Evolutionary conservation across 2,329 filamentous ascomycete genomes (phyloP), one percentile per base, ranked within the genome.

Genomic region (Trichophyton schoenleinii): DNA sequence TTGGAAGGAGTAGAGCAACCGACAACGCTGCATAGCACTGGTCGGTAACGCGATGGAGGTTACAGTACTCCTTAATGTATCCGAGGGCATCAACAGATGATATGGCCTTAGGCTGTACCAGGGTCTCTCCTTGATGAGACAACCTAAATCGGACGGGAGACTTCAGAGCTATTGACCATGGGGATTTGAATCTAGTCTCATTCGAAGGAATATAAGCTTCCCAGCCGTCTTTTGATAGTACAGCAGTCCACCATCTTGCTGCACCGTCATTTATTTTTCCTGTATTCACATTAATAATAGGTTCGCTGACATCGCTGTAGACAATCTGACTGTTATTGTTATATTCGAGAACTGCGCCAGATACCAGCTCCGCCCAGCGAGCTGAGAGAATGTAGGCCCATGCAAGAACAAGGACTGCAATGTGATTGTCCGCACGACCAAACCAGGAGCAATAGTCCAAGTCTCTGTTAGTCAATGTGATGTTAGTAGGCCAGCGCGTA

Each of bases 21-120:
- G 66, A 67, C 3, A 70, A 64, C 9, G 68, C 68, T 25, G 67
- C 66, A 28, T 66, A 57, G 44, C 64, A 65, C 49, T 70, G 67
- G 48, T 66, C 66, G 28, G 61, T 60, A 62, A 67, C 53, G 46
- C 61, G 61, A 38, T 67, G 64, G 57, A 59, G 62, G 42, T 52
- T 22, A 41, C 66, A 70, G 60, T 69, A 69, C 2, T 53, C 63
- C 13, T 58, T 52, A 25, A 70, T 65, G 62, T 64, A 68, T 57
- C 60, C 60, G 52, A 62, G 22, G 25, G 68, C 66, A 57, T 65
- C 62, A 4, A 46, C 46, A 41, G 42, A 67, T 7, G 65, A 66
- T 18, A 63, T 62, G 13, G 63, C 46, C 6, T 44, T 42, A 28
- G 31, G 25, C 11, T 20, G 15, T 25, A 42, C 28, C 11, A 34